phyloP scores from a whole-genome alignment of 441 rosid species.

The Euphorbia schlechtendalii region DNA sequence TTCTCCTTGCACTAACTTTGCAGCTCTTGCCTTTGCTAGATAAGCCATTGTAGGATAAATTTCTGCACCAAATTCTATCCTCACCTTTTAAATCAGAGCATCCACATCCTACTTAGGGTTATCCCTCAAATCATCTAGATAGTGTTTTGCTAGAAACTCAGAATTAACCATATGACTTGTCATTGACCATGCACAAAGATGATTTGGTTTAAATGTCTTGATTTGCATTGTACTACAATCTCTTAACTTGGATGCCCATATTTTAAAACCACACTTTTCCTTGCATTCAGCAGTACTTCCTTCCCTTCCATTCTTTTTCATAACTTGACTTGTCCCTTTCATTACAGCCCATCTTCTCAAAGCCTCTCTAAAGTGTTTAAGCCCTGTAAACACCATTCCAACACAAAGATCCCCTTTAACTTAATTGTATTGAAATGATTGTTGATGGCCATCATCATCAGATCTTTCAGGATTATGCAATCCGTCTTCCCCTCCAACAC shows the following conservation, averaged over 20 bases:
- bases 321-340: neutral
- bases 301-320: neutral
- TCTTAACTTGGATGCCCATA: neutral
- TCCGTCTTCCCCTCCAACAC: too few relatives aligned
- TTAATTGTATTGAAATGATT: too few relatives aligned
- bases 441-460: too few relatives aligned
- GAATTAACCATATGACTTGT: neutral
- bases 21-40: neutral
- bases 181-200: neutral
- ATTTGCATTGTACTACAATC: neutral
- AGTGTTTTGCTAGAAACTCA: neutral
- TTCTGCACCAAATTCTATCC: neutral
- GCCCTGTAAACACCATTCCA: too few relatives aligned
- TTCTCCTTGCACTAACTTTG: neutral
- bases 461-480: too few relatives aligned
- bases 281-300: neutral
- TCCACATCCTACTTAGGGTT: neutral
- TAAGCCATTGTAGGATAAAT: neutral
- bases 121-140: neutral
- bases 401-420: too few relatives aligned
- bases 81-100: neutral
- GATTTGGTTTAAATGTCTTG: neutral
- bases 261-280: too few relatives aligned
- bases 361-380: too few relatives aligned
- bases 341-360: too few relatives aligned